These are phyloP conservation scores for Telfairia occidentalis DNA, from an alignment of 331 rosid species.

Conservation along the genomic window DNA sequence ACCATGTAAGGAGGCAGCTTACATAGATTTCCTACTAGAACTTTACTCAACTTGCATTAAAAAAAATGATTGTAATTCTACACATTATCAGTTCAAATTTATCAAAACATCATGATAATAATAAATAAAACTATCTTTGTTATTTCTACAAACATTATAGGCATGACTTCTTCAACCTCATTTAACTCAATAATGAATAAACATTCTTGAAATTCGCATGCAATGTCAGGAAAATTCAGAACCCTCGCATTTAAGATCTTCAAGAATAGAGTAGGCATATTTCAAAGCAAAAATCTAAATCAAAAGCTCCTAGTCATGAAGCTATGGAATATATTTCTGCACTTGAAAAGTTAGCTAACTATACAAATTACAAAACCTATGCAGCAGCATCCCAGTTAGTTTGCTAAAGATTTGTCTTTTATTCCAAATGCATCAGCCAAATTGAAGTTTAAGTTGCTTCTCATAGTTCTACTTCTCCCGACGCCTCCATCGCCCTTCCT, in stretches of 20 bases:
- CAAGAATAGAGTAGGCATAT: neutral
- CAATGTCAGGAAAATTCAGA: neutral
- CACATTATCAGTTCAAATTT: no score
- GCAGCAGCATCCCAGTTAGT: neutral
- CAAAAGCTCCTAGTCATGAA: conserved; percentile 1
- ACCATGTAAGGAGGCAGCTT: no score
- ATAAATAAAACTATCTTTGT: neutral
- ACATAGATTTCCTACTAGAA: no score
- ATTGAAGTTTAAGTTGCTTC: conserved; percentile 56
- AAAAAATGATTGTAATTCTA: no score
- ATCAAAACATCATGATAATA: neutral
- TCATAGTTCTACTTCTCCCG: conserved; percentile 56
- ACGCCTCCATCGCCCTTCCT: conserved; percentile 41
- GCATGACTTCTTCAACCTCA: neutral
- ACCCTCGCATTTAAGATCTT: neutral
- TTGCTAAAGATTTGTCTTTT: conserved; percentile 9
- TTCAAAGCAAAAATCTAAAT: neutral
- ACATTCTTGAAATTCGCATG: neutral
- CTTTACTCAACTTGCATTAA: no score
- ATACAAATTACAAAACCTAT: neutral
- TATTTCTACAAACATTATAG: neutral
- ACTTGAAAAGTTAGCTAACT: neutral
- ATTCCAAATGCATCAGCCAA: conserved; percentile 66
- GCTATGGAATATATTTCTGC: conserved; percentile 1
- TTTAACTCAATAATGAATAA: neutral